phyloP scores from a whole-genome alignment of 108 stramenopile genomes.

The Nitzschia sp. region DNA sequence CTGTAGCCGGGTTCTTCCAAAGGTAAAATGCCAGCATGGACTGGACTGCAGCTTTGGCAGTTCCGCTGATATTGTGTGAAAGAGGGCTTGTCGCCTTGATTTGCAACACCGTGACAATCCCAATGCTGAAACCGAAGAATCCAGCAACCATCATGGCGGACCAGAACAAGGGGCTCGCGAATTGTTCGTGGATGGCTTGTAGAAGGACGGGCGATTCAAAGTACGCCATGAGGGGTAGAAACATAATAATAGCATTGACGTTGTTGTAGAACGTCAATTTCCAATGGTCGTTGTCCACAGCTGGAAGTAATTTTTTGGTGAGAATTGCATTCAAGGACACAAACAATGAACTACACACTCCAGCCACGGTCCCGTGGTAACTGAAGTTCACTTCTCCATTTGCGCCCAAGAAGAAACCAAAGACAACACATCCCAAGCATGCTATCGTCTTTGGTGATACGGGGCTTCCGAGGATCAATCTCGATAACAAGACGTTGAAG shows the following conservation, averaged over 20 bases:
- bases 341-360: constrained; percentile 87
- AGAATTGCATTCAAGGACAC: constrained; percentile 94
- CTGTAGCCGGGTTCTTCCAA: constrained; percentile 89
- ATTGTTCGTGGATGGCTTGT: constrained; percentile 33
- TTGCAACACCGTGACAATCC: constrained; percentile 94
- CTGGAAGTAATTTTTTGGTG: constrained; percentile 88
- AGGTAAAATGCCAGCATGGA: constrained; percentile 91
- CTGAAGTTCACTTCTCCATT: constrained; percentile 89
- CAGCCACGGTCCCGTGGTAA: constrained; percentile 78
- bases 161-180: constrained; percentile 79
- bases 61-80: constrained; percentile 95
- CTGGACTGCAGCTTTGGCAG: constrained; percentile 93
- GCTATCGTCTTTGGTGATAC: constrained; percentile 68
- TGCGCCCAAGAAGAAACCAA: constrained; percentile 88
- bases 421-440: constrained; percentile 84
- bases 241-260: constrained; percentile 88
- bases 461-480: constrained; percentile 70
- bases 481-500: constrained; percentile 91
- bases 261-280: constrained; percentile 94
- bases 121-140: constrained; percentile 93
- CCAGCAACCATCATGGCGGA: constrained; percentile 86
- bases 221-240: constrained; percentile 79
- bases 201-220: constrained; percentile 71
- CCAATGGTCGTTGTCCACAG: constrained; percentile 94
- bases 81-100: constrained; percentile 94